Evolutionary conservation across 1,284 basidiomycete genomes (phyloP), one percentile per base, ranked within the genome.

Genomic region (Exobasidium cylindrosporum): DNA sequence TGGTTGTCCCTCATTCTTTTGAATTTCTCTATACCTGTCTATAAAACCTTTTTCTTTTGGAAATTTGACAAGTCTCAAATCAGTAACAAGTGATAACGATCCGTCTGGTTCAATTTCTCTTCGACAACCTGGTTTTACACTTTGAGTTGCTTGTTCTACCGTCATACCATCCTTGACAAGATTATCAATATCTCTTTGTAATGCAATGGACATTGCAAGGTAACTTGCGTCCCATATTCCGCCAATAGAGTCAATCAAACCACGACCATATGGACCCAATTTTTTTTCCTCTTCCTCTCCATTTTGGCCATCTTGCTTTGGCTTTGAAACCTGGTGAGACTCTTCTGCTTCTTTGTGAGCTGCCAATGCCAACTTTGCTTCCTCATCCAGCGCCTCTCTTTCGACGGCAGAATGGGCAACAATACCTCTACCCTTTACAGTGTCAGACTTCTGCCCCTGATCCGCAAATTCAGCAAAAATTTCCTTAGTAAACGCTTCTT

Each of bases 241-340:
- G n/a, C 81, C 82, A 13, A 82, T 73, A 3, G 76, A 73, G 62
- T 82, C 82, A 17, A 82, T 68, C 23, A 82, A 69, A 2, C 82
- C 82, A 2, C 77, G 69, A 0, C 81, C 81, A 53, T 78, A 74
- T 0, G 80, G 77, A 0, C 75, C 76, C 0, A 44, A 10, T 44
- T 24, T 24, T 21, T 31, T 53, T 32, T 40, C 55, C 26, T 47
- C 46, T 11, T 23, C 28, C 43, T 21, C 31, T 28, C 21, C 58
- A 7, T 6, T 13, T 17, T 50, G 30, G 4, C 47, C 11, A 21
- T 30, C 47, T 3, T 24, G 31, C 17, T 31, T 40, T 4, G 13
- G 46, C 43, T 63, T 57, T 44, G 28, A 44, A 0, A 35, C 44
- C 0, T 45, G 11, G 6, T 60, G 29, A 7, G 72, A 63, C 32